Base-by-base conservation (phyloP, 2,329 filamentous ascomycete species). In the Aspergillus amoenus region DNA sequence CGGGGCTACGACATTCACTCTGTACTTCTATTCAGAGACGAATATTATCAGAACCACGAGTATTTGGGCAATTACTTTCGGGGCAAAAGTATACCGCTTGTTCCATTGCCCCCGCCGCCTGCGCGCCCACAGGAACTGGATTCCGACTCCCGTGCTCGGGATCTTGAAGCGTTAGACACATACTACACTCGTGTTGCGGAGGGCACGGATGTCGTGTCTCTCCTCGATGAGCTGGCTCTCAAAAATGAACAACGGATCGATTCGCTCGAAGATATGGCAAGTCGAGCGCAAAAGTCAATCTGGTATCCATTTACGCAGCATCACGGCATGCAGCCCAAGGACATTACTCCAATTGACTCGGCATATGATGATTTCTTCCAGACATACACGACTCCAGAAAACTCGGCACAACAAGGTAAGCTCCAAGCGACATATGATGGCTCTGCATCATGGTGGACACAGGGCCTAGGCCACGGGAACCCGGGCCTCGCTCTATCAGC, bases 221-320 rank as follows among this genome's bases (percentile, higher is more conserved):
- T 88, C 12, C 72, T 89, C 0, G 70, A 78, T 0, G 68, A 75
- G 1, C 77, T 93, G 2, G 70, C 83, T 2, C 61, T 69, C 3
- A 80, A 78, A 13, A 88, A 91, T 54, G 64, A 74, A 1, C 61
- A 76, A 3, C 83, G 89, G 3, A 78, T 91, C 12, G 68, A 78
- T 1, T 76, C 81, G 0, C 73, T 94, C 0, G 81, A 86, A 34
- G 79, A 76, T 1, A 86, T 93, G 83, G 76, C 85, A 0, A 68
- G 74, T 1, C 78, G 82, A 41, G 90, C 91, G 0, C 78, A 85
- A 55, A 70, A 81, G 9, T 79, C 78, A 2, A 91, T 95, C 39
- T 95, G 91, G 91, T 93, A 93, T 65, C 91, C 91, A 0, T 95
- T 95, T 66, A 93, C 90, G 0, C 91, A 95, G 65, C 91, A 95